A percentile compares a stretch with the other conserved stretches of the same genome.
phyloP scores from a whole-genome alignment of 495 filamentous ascomycete genomes.

The Elasticomyces elasticus region DNA sequence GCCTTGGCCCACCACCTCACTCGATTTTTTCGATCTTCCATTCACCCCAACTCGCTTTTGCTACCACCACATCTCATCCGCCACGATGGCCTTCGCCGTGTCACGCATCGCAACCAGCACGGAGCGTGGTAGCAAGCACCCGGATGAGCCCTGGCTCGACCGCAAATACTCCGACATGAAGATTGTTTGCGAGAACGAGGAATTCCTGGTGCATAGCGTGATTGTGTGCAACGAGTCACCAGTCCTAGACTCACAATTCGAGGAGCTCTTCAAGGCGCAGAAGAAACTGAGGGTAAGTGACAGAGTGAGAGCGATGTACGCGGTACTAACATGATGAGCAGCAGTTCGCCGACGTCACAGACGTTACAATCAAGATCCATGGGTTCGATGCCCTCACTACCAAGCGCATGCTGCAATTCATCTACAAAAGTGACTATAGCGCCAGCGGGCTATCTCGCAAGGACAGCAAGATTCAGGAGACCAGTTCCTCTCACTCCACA shows the following conservation, averaged over 20 bases:
- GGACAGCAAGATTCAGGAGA: too few species aligned
- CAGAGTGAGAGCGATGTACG: too few species aligned
- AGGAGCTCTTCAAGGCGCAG: too few species aligned
- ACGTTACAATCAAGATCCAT: constrained; percentile 1
- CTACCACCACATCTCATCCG: too few species aligned
- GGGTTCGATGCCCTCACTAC: constrained; percentile 7
- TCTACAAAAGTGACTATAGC: constrained; percentile 14
- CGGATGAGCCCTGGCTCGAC: not conserved
- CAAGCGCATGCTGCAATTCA: constrained; percentile 9
- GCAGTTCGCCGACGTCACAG: not conserved
- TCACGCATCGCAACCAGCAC: not conserved
- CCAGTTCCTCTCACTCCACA: not conserved
- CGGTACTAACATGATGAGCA: constrained; percentile 30
- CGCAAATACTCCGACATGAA: constrained; percentile 23
- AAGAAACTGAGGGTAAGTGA: too few species aligned
- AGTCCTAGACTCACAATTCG: constrained; percentile 21
- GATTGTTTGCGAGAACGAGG: not conserved
- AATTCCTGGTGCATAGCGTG: not conserved
- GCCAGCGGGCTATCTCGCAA: too few species aligned
- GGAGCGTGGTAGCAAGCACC: not conserved
- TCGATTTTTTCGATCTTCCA: not conserved
- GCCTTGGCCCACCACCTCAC: too few species aligned
- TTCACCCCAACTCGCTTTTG: not conserved
- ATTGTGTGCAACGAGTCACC: constrained; percentile 7
- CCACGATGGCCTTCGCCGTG: too few species aligned